phyloP scores from a whole-genome alignment of 495 filamentous ascomycete genomes.

The Hypoxylon lenormandii region DNA sequence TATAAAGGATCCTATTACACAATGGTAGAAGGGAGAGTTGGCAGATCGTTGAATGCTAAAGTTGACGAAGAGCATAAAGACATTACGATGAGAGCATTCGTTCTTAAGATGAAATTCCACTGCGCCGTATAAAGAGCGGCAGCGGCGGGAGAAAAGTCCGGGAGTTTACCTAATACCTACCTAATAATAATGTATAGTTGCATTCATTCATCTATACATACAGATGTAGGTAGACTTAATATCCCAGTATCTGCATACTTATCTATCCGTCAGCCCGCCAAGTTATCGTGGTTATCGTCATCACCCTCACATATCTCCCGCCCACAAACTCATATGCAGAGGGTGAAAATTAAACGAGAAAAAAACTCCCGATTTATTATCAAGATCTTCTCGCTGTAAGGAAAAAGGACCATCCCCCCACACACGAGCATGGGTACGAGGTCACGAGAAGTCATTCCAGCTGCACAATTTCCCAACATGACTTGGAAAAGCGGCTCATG shows the following conservation, averaged over 20 bases:
- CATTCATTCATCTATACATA: neutral
- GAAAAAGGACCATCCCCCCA: slow-evolving; percentile 8
- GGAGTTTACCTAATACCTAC: neutral
- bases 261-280: neutral
- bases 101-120: neutral
- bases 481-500: slow-evolving; percentile 14
- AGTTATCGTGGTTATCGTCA: slow-evolving; percentile 19
- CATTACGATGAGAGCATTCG: too few relatives aligned
- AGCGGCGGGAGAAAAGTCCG: neutral
- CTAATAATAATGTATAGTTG: too few relatives aligned
- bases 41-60: slow-evolving; percentile 15
- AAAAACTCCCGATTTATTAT: slow-evolving; percentile 20
- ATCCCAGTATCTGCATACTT: neutral
- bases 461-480: slow-evolving; percentile 23
- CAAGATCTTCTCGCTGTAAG: slow-evolving; percentile 9
- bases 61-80: neutral
- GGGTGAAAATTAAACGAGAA: slow-evolving; percentile 4
- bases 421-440: slow-evolving; percentile 9
- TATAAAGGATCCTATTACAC: slow-evolving; percentile 3
- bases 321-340: slow-evolving; percentile 3
- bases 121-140: too few relatives aligned
- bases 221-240: neutral
- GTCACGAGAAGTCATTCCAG: slow-evolving; percentile 23
- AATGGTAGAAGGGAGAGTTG: slow-evolving; percentile 18
- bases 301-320: neutral